Conservation (phyloP, 2,329 filamentous ascomycete species). For the Aspergillus luchuensis region DNA sequence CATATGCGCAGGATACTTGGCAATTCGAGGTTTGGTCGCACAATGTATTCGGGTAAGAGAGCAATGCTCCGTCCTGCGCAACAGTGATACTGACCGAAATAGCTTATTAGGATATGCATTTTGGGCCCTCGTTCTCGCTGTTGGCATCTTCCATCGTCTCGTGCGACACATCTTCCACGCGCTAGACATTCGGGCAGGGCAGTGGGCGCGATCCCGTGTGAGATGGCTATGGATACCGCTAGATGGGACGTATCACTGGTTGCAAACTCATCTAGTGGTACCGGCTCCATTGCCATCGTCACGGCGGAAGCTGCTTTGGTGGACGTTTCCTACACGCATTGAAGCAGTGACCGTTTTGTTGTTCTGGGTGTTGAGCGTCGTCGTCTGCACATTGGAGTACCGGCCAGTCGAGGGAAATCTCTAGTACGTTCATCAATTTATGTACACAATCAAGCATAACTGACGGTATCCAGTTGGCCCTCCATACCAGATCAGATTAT, state of each 20-base stretch:
- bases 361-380: conserved; percentile 50
- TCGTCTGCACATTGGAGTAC: conserved; percentile 50
- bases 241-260: conserved; percentile 30
- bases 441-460: background rate
- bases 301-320: conserved; percentile 45
- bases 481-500: conserved; percentile 41
- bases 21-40: conserved; percentile 38
- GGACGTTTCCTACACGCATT: conserved; percentile 52
- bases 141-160: conserved; percentile 39
- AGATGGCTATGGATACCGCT: conserved; percentile 10
- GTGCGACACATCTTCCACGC: conserved; percentile 22
- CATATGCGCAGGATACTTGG: conserved; percentile 30
- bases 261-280: conserved; percentile 44
- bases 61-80: background rate
- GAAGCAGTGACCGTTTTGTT: conserved; percentile 49
- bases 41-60: conserved; percentile 40
- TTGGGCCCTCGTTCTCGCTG: conserved; percentile 41
- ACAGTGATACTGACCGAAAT: background rate
- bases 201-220: background rate
- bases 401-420: conserved; percentile 50
- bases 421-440: conserved; percentile 39
- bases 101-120: conserved; percentile 42
- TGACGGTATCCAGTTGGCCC: conserved; percentile 31
- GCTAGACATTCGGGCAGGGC: conserved; percentile 8
- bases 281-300: conserved; percentile 48